Conservation (phyloP, 129 eudicot genomes). For the Erigeron canadensis region DNA sequence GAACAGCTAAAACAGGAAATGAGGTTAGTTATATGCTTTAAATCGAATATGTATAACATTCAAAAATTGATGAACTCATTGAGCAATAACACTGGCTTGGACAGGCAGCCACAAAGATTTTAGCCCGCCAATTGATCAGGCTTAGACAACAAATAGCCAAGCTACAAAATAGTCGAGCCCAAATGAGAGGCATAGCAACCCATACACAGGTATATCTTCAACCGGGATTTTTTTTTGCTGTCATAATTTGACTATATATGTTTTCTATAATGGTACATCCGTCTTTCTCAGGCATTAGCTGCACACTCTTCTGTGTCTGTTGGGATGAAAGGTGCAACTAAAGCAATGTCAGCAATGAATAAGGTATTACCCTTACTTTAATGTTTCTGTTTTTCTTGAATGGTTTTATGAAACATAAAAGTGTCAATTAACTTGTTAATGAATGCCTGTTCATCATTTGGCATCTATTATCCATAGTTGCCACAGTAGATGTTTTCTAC, state of each 20-base stretch:
- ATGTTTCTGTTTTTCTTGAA: not conserved
- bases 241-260: constrained; percentile 6
- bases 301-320: constrained; percentile 93
- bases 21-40: constrained; percentile 53
- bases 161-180: constrained; percentile 95
- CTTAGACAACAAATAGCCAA: constrained; percentile 97
- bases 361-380: constrained; percentile 45
- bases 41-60: constrained; percentile 2
- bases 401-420: not conserved
- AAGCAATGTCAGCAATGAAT: constrained; percentile 97
- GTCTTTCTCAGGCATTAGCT: constrained; percentile 64
- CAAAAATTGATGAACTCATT: constrained; percentile 3
- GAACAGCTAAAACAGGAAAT: constrained; percentile 92
- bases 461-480: not conserved
- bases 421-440: not conserved
- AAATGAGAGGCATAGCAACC: constrained; percentile 95
- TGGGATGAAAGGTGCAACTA: constrained; percentile 98
- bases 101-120: constrained; percentile 87
- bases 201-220: constrained; percentile 73
- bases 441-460: not conserved
- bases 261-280: constrained; percentile 16
- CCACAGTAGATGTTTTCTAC: not conserved
- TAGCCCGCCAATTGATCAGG: constrained; percentile 91
- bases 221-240: constrained; percentile 8
- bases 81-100: constrained; percentile 23